Evolutionary conservation across 139 green algal species (phyloP), one percentile per base, ranked within the genome.

Genomic region (Chlamydomonas sphaeroides): DNA sequence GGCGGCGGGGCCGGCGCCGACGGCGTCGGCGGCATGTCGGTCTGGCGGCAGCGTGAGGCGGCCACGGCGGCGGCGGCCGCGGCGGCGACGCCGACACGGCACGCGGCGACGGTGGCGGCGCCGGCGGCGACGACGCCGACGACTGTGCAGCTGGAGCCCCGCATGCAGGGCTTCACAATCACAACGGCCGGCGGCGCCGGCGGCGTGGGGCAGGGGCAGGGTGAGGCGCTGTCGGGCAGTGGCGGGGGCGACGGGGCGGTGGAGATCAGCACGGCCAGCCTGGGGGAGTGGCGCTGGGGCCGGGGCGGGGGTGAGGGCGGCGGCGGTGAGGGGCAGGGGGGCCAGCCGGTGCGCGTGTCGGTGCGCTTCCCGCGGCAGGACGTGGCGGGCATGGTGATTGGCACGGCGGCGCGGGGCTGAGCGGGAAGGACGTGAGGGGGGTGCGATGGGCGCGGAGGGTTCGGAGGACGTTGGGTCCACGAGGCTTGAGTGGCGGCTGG

Each of bases 321-420:
- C 26, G 30, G 57, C 59, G 30, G 36, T 1, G 61, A 17, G 61
- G n/a, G 23, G 57, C 74, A 61, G 66, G n/a, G 59, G 3, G 59
- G 41, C 25, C 32, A 32, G n/a, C 62, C 75, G 3, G 39, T 80
- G n/a, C 59, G 74, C 0, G 61, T 82, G 61, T 63, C 35, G 2
- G 32, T 82, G 32, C 75, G 75, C 42, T 82, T 82, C 15, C 75
- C 75, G 1, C 61, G 75, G 6, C 62, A 82, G 14, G 75, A 82
- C 32, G 23, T 65, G 42, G 41, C 35, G 42, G 42, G 30, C n/a
- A n/a, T n/a, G n/a, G n/a, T n/a, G n/a, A n/a, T n/a, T n/a, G n/a
- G n/a, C n/a, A n/a, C n/a, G n/a, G n/a, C n/a, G n/a, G n/a, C n/a
- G n/a, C n/a, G n/a, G n/a, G n/a, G n/a, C n/a, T n/a, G n/a, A n/a